These are phyloP conservation scores for Sonneratia alba DNA, from an alignment of 345 rosid species.

Conservation along the genomic window DNA sequence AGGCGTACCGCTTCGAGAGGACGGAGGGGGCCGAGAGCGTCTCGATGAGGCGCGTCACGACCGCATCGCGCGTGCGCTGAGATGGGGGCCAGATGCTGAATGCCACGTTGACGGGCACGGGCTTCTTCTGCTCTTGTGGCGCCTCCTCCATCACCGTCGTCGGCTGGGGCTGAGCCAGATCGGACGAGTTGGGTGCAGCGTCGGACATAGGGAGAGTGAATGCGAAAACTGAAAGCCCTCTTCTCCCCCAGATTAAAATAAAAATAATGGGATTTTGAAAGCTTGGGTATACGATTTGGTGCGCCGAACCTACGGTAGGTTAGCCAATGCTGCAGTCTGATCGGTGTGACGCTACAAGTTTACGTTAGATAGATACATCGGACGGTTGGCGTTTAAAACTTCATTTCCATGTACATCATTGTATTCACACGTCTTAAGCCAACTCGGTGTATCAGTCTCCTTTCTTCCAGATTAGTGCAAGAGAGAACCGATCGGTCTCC, in stretches of 20 bases:
- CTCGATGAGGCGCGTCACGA: conserved; percentile 61
- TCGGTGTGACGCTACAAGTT: conserved; percentile 3
- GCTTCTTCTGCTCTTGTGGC: conserved; percentile 14
- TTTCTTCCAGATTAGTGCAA: too few relatives aligned
- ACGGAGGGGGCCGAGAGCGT: conserved; percentile 66
- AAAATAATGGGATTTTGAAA: conserved; percentile 46
- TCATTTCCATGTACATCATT: too few relatives aligned
- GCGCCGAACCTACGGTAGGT: background rate
- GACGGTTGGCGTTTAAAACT: conserved; percentile 2
- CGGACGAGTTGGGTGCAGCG: conserved; percentile 16
- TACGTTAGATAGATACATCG: conserved; percentile 10
- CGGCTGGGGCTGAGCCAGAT: conserved; percentile 5
- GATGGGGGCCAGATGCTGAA: conserved; percentile 93
- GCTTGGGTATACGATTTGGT: background rate
- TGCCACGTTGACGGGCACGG: conserved; percentile 13
- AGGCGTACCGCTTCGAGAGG: conserved; percentile 86
- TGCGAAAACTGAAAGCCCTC: too few relatives aligned
- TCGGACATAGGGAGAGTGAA: conserved; percentile 30
- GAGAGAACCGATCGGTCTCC: background rate
- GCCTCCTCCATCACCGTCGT: conserved; percentile 12
- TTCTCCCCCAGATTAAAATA: too few relatives aligned
- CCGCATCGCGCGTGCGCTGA: conserved; percentile 82
- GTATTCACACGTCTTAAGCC: background rate
- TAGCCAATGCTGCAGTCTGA: background rate
- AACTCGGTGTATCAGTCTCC: background rate